phyloP scores from a whole-genome alignment of 1,284 basidiomycete genomes.

The Taiwanofungus camphoratus region DNA sequence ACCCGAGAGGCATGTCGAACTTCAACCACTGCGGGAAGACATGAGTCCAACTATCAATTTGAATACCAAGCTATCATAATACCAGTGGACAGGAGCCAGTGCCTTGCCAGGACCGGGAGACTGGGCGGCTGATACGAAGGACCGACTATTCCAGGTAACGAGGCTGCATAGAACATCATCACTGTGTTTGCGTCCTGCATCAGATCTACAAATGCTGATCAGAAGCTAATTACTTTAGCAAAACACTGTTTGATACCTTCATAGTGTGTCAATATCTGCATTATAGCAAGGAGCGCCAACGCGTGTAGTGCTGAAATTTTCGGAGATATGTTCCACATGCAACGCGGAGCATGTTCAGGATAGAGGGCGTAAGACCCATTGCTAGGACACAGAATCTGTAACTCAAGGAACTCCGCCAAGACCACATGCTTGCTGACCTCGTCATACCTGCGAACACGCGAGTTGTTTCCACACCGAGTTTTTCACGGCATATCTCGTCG shows the following conservation, averaged over 20 bases:
- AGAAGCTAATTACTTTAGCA: conserved; percentile 5
- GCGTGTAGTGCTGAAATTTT: conserved; percentile 64
- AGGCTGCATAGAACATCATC: conserved; percentile 72
- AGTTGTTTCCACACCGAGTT: conserved; percentile 35
- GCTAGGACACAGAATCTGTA: neutral
- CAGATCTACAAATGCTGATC: conserved; percentile 40
- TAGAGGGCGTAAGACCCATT: neutral
- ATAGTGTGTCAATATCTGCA: conserved; percentile 67
- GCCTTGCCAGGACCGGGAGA: conserved; percentile 63
- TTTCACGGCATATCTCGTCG: conserved; percentile 56
- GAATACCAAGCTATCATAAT: conserved; percentile 24
- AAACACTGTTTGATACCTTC: conserved; percentile 43
- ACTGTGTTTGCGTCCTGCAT: conserved; percentile 63
- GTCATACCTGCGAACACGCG: conserved; percentile 41
- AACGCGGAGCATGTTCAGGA: conserved; percentile 30
- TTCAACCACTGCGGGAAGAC: conserved; percentile 43
- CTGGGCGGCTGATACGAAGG: conserved; percentile 57
- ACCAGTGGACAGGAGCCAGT: conserved; percentile 75
- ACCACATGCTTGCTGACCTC: conserved; percentile 41
- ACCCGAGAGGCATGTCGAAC: conserved; percentile 69
- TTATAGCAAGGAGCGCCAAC: conserved; percentile 58
- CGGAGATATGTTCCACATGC: conserved; percentile 67
- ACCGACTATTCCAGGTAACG: conserved; percentile 57
- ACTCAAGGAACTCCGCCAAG: too few species aligned
- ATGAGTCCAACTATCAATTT: neutral